Percentiles rank a stretch among this genome's conserved stretches.
Conservation (phyloP, 441 rosid genomes). For the Syzygium syzygioides region DNA sequence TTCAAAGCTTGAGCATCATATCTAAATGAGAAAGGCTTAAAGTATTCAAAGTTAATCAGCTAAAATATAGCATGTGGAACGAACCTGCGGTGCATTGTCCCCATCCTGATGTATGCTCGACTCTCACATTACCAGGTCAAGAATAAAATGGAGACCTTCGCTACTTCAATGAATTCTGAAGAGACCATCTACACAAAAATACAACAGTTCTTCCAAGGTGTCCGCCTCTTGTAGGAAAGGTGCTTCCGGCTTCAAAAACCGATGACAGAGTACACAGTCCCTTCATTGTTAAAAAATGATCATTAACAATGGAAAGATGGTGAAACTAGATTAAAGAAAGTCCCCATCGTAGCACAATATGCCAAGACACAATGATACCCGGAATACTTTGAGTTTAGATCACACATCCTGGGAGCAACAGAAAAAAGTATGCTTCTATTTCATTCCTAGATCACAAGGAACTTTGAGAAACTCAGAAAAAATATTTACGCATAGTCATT, state of each 20-base stretch:
- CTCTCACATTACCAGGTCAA: slow-evolving; percentile 18
- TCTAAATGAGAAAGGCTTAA: not conserved
- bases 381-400: not conserved
- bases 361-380: not conserved
- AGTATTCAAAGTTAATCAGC: not conserved
- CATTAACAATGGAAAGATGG: not conserved
- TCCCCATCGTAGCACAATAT: not conserved
- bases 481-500: not conserved
- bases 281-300: not conserved
- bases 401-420: not conserved
- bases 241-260: not conserved
- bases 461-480: not conserved
- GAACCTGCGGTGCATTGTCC: slow-evolving; percentile 59
- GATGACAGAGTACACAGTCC: not conserved
- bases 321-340: not conserved
- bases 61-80: not conserved
- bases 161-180: not conserved
- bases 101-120: slow-evolving; percentile 25
- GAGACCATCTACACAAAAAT: not conserved
- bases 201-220: not conserved
- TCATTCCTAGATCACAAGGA: not conserved
- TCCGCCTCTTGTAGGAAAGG: not conserved
- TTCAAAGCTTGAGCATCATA: not conserved
- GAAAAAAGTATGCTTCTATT: not conserved
- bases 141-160: not conserved